Base-by-base conservation (phyloP, 1,139 yeast genomes). In the Saccharomyces hybrid region DNA sequence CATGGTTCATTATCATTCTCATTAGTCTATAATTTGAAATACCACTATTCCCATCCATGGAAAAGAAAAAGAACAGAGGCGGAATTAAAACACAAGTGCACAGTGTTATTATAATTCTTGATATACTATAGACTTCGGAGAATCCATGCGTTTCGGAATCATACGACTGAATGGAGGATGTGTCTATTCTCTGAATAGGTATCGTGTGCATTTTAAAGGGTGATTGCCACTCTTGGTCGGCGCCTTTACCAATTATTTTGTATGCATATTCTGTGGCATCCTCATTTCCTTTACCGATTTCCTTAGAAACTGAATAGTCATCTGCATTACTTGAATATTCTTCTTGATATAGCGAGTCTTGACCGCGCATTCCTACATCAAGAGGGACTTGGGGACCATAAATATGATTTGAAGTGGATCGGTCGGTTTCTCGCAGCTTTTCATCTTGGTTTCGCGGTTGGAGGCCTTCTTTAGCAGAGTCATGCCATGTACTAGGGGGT, bases 21-120 rank as follows among this genome's bases (percentile, higher is more conserved):
- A 64, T 54, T 4, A 66, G 38, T 25, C 55, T 55, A 31, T 57
- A 56, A 50, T 64, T 63, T 2, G 65, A 55, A 7, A 65, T 47
- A 7, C 65, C 65, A 14, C 52, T 50, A 26, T 51, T 54, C 0
- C 51, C 54, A 6, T 65, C 64, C 8, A 57, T 47, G 5, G 62
- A 66, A 20, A 65, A 56, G 55, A 65, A 55, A 53, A 64, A 66
- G 53, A 64, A 64, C 3, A 65, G 50, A 3, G 70, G 68, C 8
- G 70, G 70, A 3, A 64, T 50, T 2, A 63, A 11, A 28, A 63
- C 46, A 46, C 67, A 63, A 6, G 57, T 28, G 8, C 56, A 9
- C 9, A 66, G 25, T 2, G 63, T 47, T 9, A 54, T 9, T 1
- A 57, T 2, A 2, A 66, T 55, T 47, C 63, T 57, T 47, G 55